Conservation (phyloP, 805 yeast species). For the Wickerhamomyces bovis region DNA sequence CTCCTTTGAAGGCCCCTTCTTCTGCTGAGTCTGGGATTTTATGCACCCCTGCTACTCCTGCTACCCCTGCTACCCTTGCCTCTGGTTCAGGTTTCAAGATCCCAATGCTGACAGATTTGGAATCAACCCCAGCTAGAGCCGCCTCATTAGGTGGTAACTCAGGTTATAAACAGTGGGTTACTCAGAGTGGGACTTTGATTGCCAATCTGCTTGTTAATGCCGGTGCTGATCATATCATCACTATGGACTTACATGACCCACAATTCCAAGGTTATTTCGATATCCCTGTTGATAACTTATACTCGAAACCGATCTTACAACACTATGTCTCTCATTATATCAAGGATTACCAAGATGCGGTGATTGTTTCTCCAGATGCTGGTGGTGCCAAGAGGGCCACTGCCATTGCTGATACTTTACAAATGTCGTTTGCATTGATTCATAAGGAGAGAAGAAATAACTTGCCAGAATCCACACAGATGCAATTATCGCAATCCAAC, state of each 20-base stretch:
- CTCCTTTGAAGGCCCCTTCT: conserved; percentile 19
- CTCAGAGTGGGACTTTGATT: conserved; percentile 88
- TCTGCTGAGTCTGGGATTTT: conserved; percentile 2
- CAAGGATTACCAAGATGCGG: conserved; percentile 77
- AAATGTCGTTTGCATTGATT: conserved; percentile 86
- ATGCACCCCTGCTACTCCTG: neutral
- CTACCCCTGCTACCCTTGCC: too few relatives aligned
- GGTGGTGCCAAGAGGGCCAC: conserved; percentile 99
- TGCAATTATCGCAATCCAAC: conserved; percentile 5
- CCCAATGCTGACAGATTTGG: conserved; percentile 13
- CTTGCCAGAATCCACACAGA: conserved; percentile 19
- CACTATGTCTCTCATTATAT: conserved; percentile 74
- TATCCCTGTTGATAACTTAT: conserved; percentile 91
- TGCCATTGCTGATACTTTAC: conserved; percentile 84
- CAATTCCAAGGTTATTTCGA: conserved; percentile 98
- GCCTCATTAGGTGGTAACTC: conserved; percentile 30
- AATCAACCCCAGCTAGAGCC: neutral
- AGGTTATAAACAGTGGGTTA: conserved; percentile 91
- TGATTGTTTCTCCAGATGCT: conserved; percentile 95
- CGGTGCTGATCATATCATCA: conserved; percentile 93
- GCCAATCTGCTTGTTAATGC: conserved; percentile 85
- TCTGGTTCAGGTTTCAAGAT: conserved; percentile 7
- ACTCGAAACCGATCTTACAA: conserved; percentile 81
- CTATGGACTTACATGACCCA: conserved; percentile 97
- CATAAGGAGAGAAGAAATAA: conserved; percentile 81